Evolutionary conservation across 805 yeast species (phyloP), one percentile per base, ranked within the genome.

Genomic region (Teunomyces tritomae): DNA sequence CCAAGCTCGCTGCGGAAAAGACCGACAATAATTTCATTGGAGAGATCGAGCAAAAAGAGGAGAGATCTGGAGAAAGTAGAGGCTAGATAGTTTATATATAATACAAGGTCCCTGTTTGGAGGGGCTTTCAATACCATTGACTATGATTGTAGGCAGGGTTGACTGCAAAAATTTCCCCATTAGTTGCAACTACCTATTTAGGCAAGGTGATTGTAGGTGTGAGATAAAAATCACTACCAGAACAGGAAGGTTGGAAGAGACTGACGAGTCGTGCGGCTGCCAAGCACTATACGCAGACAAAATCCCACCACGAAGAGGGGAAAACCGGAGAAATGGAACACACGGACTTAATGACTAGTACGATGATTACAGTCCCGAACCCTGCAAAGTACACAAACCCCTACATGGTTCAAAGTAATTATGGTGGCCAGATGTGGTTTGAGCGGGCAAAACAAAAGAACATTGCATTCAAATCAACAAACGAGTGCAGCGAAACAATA

Each of bases 11-110:
- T 13, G 49, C 46, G 7, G 52, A 28, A 30, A 49, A 39, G 13
- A 49, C 14, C 39, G 44, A 44, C 7, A 46, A 29, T 2, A 57
- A 32, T 46, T 32, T 58, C 62, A 58, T 58, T 17, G 8, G 27
- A 10, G 10, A 13, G n/a, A 9, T 7, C 10, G 20, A 14, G 27
- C 10, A 28, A 13, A 28, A 13, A 24, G n/a, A n/a, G 36, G 17
- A 16, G 9, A 27, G 10, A 44, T 16, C n/a, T 7, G 16, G 28
- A n/a, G 35, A 11, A 35, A 29, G 27, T 14, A 24, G 13, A 26
- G 17, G 39, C n/a, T 8, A 6, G 17, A 5, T 10, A 16, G 29
- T 37, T 24, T 37, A 37, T 37, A 37, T 37, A 37, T 34, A 14
- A 3, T 34, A 34, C 4, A 8, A 7, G 17, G 17, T 17, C 28